These are phyloP conservation scores for Russula vinacea DNA, from an alignment of 768 basidiomycete genomes.

Conservation along the genomic window DNA sequence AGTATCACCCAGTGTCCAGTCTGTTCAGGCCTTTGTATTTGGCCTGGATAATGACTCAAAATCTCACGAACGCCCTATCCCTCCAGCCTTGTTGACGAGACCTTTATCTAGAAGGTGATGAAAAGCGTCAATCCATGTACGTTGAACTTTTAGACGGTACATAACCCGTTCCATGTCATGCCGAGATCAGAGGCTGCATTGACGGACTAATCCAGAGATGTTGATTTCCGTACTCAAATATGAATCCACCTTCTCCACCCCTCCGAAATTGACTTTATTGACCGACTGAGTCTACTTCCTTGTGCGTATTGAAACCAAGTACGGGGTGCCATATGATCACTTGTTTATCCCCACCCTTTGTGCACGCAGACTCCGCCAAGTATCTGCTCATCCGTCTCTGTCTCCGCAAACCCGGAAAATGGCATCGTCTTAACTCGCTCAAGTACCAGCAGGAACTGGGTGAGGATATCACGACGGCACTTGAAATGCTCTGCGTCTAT, in stretches of 20 bases:
- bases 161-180: constrained; percentile 1
- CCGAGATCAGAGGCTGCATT: background rate
- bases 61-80: background rate
- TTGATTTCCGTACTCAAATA: constrained; percentile 48
- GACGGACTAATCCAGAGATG: constrained; percentile 46
- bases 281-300: constrained; percentile 43
- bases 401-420: constrained; percentile 56
- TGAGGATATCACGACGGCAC: constrained; percentile 40
- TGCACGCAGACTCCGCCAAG: constrained; percentile 47
- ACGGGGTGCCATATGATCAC: background rate
- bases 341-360: constrained; percentile 2
- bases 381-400: constrained; percentile 63
- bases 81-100: constrained; percentile 10
- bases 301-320: constrained; percentile 42
- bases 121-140: constrained; percentile 41
- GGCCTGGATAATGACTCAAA: constrained; percentile 18
- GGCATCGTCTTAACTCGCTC: constrained; percentile 49
- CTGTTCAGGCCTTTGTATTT: constrained; percentile 26
- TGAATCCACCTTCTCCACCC: constrained; percentile 53
- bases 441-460: constrained; percentile 46
- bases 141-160: constrained; percentile 43
- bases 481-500: constrained; percentile 44
- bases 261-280: constrained; percentile 47
- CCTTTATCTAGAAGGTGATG: constrained; percentile 13
- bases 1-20: constrained; percentile 18